These are phyloP conservation scores for Entrophospora sp. DNA, from an alignment of 192 early-diverging fungal species.

Conservation along the genomic window DNA sequence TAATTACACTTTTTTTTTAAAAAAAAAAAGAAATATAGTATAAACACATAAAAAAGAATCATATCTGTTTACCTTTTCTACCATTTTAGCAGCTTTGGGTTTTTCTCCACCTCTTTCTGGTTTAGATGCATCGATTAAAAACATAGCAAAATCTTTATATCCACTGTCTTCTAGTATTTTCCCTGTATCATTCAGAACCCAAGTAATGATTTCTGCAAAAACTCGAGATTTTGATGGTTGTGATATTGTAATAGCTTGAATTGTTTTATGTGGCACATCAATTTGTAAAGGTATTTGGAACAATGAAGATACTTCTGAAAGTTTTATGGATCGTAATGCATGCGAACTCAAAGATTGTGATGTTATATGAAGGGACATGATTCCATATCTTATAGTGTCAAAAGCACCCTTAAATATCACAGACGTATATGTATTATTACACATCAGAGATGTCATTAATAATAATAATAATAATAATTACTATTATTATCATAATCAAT, in stretches of 20 bases:
- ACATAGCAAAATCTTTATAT: conserved; percentile 57
- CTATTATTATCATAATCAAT: background rate
- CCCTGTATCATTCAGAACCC: conserved; percentile 64
- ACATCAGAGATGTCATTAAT: too few relatives aligned
- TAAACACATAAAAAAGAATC: background rate
- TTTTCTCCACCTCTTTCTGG: conserved; percentile 27
- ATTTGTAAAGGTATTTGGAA: conserved; percentile 68
- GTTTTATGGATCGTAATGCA: conserved; percentile 46
- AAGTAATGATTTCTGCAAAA: conserved; percentile 55
- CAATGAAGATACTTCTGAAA: conserved; percentile 51
- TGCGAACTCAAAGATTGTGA: conserved; percentile 48
- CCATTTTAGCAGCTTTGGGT: conserved; percentile 43
- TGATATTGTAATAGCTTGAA: conserved; percentile 54
- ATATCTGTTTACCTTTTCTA: conserved; percentile 36
- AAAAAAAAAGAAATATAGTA: background rate
- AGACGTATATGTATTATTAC: too few relatives aligned
- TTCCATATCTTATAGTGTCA: conserved; percentile 71
- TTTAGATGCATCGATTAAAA: conserved; percentile 56
- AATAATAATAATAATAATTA: background rate
- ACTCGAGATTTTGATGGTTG: conserved; percentile 52
- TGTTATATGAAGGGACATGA: conserved; percentile 75
- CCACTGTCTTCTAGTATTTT: conserved; percentile 47
- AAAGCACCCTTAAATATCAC: conserved; percentile 65
- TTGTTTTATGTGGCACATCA: conserved; percentile 50
- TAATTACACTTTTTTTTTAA: background rate